These are phyloP conservation scores for Neostapfia colusana DNA, from an alignment of 176 grass and related monocot species.

Conservation along the genomic window DNA sequence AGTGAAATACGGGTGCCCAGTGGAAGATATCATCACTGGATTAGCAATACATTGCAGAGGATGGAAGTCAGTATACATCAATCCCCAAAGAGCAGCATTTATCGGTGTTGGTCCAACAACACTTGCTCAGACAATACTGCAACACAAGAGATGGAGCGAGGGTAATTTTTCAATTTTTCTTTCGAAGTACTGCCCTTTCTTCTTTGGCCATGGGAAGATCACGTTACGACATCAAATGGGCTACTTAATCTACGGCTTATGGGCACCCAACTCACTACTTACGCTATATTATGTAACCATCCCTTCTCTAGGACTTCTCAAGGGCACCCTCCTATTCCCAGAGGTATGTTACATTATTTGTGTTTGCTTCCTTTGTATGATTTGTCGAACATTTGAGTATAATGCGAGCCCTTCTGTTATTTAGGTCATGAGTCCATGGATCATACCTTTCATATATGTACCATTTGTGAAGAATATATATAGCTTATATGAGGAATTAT, in stretches of 20 bases:
- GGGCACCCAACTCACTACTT: conserved; percentile 64
- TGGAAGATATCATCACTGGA: conserved; percentile 79
- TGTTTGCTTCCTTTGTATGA: background rate
- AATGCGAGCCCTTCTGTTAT: conserved; percentile 4
- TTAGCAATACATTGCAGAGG: conserved; percentile 76
- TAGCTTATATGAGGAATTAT: conserved; percentile 51
- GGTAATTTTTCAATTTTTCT: conserved; percentile 55
- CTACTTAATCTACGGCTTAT: conserved; percentile 54
- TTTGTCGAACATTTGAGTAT: conserved; percentile 26
- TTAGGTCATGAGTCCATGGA: conserved; percentile 59
- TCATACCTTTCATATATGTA: conserved; percentile 61
- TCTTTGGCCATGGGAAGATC: conserved; percentile 57
- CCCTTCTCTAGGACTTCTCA: conserved; percentile 69
- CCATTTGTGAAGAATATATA: conserved; percentile 39
- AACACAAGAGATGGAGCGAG: conserved; percentile 87
- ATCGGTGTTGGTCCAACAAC: conserved; percentile 66
- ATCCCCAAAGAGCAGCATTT: conserved; percentile 56
- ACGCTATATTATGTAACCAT: conserved; percentile 62
- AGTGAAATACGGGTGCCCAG: conserved; percentile 63
- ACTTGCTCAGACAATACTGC: conserved; percentile 60
- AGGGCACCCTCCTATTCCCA: conserved; percentile 63
- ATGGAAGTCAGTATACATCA: conserved; percentile 58
- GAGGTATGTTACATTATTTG: conserved; percentile 41
- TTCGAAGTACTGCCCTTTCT: conserved; percentile 66
- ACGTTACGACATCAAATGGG: conserved; percentile 60